Percentiles rank a stretch among this genome's conserved stretches.
Evolutionary conservation across 331 rosid species (phyloP).

Genomic region (Malus hybrid): DNA sequence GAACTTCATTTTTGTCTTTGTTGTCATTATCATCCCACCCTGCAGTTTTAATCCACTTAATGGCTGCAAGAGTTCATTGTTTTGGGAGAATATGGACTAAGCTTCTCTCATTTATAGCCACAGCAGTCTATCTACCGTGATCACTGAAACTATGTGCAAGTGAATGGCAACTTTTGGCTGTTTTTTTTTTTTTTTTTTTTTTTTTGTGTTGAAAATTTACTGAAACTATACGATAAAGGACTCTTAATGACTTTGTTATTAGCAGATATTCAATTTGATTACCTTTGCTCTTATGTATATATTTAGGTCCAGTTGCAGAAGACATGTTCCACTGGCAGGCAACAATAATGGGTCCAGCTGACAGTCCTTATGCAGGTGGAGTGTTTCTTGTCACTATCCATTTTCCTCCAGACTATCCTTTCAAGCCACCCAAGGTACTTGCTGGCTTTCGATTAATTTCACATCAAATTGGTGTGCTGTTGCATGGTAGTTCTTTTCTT

Average conservation of each 20-base stretch:
- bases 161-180: not conserved
- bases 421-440: conserved; percentile 36
- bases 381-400: too few species aligned
- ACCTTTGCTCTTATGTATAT: not conserved
- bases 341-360: conserved; percentile 44
- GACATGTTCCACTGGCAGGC: conserved; percentile 12
- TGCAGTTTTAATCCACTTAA: not conserved
- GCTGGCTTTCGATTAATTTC: not conserved
- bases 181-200: not conserved
- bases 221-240: not conserved
- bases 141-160: not conserved
- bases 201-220: not conserved
- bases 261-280: not conserved
- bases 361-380: conserved; percentile 8
- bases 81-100: not conserved
- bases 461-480: not conserved
- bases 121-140: not conserved
- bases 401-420: too few species aligned
- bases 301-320: conserved; percentile 38
- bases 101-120: not conserved
- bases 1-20: too few species aligned
- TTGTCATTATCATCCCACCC: not conserved
- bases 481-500: not conserved
- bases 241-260: not conserved
- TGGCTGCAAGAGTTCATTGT: not conserved